Percentiles rank a stretch among this genome's conserved stretches.
Conservation (phyloP, 257 asterid genomes). For the Agastache rugosa region DNA sequence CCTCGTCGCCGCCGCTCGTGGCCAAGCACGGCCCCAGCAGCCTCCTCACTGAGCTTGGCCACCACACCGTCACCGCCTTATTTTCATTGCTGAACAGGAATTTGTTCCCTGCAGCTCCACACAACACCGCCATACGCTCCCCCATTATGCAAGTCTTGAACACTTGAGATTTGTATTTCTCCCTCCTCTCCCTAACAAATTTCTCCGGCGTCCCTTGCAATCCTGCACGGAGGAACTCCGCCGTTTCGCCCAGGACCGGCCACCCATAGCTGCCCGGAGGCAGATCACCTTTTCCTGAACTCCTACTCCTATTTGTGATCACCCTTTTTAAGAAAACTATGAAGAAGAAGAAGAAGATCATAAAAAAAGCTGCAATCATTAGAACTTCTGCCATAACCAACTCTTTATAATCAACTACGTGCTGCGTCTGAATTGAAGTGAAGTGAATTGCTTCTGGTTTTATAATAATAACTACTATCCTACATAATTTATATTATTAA, state of each 20-base stretch:
- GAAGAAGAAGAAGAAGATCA: conserved; percentile 20
- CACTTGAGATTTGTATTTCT: conserved; percentile 45
- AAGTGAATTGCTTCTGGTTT: not conserved
- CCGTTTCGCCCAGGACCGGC: conserved; percentile 61
- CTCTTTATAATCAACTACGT: not conserved
- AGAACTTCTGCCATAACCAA: conserved; percentile 18
- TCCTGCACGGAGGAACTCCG: conserved; percentile 50
- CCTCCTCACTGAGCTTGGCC: conserved; percentile 63
- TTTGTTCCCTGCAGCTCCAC: conserved; percentile 58
- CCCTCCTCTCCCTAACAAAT: conserved; percentile 43
- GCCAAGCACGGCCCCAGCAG: conserved; percentile 58
- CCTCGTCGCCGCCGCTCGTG: conserved; percentile 61
- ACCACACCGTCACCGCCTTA: conserved; percentile 69
- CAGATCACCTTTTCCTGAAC: conserved; percentile 36
- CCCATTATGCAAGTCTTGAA: conserved; percentile 60
- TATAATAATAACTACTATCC: too few relatives aligned
- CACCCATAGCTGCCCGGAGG: conserved; percentile 69
- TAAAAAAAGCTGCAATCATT: conserved; percentile 8
- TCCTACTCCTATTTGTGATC: not conserved
- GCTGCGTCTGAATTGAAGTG: not conserved
- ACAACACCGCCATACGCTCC: conserved; percentile 50
- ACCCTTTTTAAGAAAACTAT: not conserved
- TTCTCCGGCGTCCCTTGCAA: conserved; percentile 52
- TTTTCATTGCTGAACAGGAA: conserved; percentile 71
- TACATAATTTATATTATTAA: too few relatives aligned